Evolutionary conservation across 441 rosid genomes (phyloP).

Genomic region (Gossypium schwendimanii): DNA sequence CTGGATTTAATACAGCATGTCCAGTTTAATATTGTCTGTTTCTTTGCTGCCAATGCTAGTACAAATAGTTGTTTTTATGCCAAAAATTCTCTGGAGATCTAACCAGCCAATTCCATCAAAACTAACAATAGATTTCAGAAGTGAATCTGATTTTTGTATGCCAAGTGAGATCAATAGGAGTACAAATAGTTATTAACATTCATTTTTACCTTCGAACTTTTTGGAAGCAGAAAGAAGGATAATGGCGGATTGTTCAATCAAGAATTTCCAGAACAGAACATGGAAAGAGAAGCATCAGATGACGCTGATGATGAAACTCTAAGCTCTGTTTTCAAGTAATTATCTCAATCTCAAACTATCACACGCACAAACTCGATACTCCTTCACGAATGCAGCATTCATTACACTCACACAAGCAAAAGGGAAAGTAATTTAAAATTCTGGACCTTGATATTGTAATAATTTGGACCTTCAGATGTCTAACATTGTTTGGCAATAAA

Average conservation of each 20-base stretch:
- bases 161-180: not conserved
- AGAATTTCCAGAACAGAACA: constrained; percentile 11
- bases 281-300: constrained; percentile 17
- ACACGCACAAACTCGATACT: not conserved
- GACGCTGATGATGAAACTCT: constrained; percentile 32
- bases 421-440: not conserved
- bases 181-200: constrained; percentile 2
- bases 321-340: constrained; percentile 36
- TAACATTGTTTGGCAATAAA: not conserved
- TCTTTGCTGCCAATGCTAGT: not conserved
- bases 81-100: not conserved
- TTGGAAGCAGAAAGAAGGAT: constrained; percentile 25
- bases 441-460: constrained; percentile 4
- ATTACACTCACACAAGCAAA: not conserved
- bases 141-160: not conserved
- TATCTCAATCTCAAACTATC: not conserved
- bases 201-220: constrained; percentile 2
- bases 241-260: constrained; percentile 1
- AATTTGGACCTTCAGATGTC: not conserved
- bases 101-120: not conserved
- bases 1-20: not conserved
- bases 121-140: not conserved
- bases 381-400: not conserved
- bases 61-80: constrained; percentile 1
- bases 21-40: not conserved